A percentile compares a stretch with the other conserved stretches of the same genome.
These are phyloP conservation scores for Rubia occidens DNA, from an alignment of 305 asterid species.

Conservation along the genomic window DNA sequence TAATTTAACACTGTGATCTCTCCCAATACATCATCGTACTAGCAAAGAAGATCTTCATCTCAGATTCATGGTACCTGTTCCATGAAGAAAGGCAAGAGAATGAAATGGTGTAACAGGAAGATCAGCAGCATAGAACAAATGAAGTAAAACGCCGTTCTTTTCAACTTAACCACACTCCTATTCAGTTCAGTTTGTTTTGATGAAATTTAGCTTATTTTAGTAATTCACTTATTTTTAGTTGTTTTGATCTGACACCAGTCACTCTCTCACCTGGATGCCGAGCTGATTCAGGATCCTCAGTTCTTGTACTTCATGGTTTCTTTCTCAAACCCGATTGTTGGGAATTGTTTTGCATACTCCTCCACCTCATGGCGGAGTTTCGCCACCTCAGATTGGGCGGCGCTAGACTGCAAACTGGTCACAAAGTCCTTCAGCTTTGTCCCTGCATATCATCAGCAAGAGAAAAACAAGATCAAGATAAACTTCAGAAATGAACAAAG, in stretches of 20 bases:
- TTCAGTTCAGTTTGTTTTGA: not conserved
- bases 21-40: conserved; percentile 12
- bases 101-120: not conserved
- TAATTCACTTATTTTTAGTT: not conserved
- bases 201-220: not conserved
- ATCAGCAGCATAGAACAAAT: not conserved
- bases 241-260: not conserved
- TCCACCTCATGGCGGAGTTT: conserved; percentile 70
- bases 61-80: conserved; percentile 19
- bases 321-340: conserved; percentile 86
- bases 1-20: conserved; percentile 1
- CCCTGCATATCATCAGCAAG: conserved; percentile 32
- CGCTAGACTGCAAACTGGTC: conserved; percentile 41
- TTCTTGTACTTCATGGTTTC: conserved; percentile 88
- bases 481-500: not conserved
- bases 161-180: not conserved
- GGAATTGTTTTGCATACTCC: conserved; percentile 86
- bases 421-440: conserved; percentile 87
- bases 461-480: not conserved
- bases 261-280: conserved; percentile 16
- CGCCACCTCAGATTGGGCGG: conserved; percentile 54
- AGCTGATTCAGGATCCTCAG: conserved; percentile 25
- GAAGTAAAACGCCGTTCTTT: not conserved
- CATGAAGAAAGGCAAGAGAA: not conserved
- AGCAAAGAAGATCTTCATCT: conserved; percentile 6